Conservation (phyloP, 768 basidiomycete genomes). For the Xanthoconium purpureum region DNA sequence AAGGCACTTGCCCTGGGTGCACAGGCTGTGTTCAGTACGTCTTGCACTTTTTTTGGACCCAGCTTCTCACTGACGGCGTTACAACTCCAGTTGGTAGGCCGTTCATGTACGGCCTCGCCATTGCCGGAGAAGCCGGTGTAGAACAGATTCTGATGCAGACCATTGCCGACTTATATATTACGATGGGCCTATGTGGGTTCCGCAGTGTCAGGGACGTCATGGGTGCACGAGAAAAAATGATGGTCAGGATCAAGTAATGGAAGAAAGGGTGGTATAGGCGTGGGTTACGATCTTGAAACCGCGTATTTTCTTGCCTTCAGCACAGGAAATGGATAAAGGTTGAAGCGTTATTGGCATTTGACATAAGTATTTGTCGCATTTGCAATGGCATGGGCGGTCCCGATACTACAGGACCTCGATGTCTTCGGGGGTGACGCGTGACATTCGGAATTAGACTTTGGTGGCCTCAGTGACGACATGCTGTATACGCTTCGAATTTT, state of each 20-base stretch:
- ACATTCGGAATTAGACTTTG: neutral
- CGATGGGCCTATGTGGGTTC: slow-evolving; percentile 43
- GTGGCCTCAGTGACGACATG: neutral
- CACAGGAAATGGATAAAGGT: neutral
- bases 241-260: slow-evolving; percentile 25
- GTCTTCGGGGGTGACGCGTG: no score
- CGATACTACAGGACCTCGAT: no score
- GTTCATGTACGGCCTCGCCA: slow-evolving; percentile 47
- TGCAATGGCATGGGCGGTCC: no score
- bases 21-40: slow-evolving; percentile 45
- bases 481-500: neutral
- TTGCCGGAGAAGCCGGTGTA: slow-evolving; percentile 47
- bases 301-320: neutral
- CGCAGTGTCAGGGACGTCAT: slow-evolving; percentile 36
- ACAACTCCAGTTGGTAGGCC: slow-evolving; percentile 36
- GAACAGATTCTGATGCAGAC: slow-evolving; percentile 45
- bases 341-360: neutral
- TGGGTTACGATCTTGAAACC: neutral
- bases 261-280: neutral
- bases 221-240: slow-evolving; percentile 34
- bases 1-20: slow-evolving; percentile 59
- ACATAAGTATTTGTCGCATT: no score
- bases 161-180: slow-evolving; percentile 42
- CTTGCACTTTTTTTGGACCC: neutral
- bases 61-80: neutral